Evolutionary conservation across 2,329 filamentous ascomycete species (phyloP), one percentile per base, ranked within the genome.

Genomic region (Trichoderma aggressivum): DNA sequence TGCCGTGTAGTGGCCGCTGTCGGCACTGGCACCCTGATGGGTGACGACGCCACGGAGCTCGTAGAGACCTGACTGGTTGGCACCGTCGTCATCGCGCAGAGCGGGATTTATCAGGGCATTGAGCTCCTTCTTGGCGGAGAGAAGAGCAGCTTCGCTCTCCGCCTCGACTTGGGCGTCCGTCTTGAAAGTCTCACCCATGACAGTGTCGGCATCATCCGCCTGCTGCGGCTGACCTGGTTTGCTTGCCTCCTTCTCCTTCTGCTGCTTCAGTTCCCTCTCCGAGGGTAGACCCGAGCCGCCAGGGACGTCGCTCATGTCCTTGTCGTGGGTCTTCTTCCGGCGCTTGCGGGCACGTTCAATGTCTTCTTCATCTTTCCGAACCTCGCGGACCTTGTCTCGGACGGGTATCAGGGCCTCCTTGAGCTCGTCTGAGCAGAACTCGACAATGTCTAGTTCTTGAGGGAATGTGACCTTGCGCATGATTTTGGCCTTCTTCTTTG

Each of bases 401-500:
- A 99, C 91, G 1, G 96, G 97, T 60, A 98, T 85, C 58, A 99
- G 86, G 75, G 92, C 89, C 78, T 91, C 91, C 80, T 90, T 92
- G 73, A 99, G 86, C 67, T 96, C 91, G 30, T 98, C 94, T 14
- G 94, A 95, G 82, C 96, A 99, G 82, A 97, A 98, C 79, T 99
- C 96, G 26, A 97, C 90, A 50, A 93, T 90, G 78, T 99, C 96
- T 39, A 99, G 85, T 82, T 99, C 96, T 64, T 93, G 90, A 7
- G 95, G 95, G 80, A 99, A 99, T 0, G 94, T 95, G 71, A 99
- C 96, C 83, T 98, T 99, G 80, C 94, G 93, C 93, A 99, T 95
- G 77, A 99, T 99, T 87, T 99, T 99, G 75, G 95, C 94, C 86
- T 99, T 99, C 86, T 98, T 98, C 82, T 97, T 92, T 4, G 93